phyloP scores from a whole-genome alignment of 495 filamentous ascomycete species.

The Rhizodiscina lignyota region DNA sequence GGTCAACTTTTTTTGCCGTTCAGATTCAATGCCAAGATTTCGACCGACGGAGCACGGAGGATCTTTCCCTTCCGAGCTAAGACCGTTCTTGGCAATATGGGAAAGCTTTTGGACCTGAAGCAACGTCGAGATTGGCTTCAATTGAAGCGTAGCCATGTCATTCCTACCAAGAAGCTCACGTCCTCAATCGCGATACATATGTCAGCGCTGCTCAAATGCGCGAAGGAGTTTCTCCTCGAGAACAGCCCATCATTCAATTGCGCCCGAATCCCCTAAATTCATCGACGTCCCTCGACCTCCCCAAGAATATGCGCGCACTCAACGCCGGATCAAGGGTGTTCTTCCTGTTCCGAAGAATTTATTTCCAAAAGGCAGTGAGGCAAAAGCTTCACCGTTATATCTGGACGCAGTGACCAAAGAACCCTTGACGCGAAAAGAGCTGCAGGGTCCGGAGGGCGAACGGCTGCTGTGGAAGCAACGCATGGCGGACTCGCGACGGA shows the following conservation, averaged over 20 bases:
- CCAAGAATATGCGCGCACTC: constrained; percentile 25
- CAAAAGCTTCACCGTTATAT: constrained; percentile 37
- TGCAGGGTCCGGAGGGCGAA: constrained; percentile 23
- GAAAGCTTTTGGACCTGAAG: neutral
- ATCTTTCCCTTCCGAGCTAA: neutral
- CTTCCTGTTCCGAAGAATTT: constrained; percentile 54
- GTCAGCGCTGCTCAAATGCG: constrained; percentile 11
- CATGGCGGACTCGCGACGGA: constrained; percentile 40
- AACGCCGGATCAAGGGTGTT: constrained; percentile 46
- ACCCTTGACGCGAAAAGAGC: constrained; percentile 7
- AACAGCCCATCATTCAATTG: constrained; percentile 17
- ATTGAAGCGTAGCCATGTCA: neutral
- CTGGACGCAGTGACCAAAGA: constrained; percentile 26
- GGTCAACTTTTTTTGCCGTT: too few relatives aligned
- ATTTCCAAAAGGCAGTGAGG: constrained; percentile 36
- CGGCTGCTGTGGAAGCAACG: constrained; percentile 43
- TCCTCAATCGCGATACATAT: constrained; percentile 7
- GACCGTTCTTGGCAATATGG: neutral
- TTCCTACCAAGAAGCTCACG: constrained; percentile 1
- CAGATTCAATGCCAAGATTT: too few relatives aligned
- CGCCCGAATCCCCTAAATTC: constrained; percentile 57
- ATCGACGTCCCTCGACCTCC: constrained; percentile 50
- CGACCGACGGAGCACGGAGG: too few relatives aligned
- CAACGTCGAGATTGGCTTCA: too few relatives aligned
- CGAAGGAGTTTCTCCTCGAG: constrained; percentile 29